Base-by-base conservation (phyloP, 352 stramenopile species). In the Pythium oligandrum region DNA sequence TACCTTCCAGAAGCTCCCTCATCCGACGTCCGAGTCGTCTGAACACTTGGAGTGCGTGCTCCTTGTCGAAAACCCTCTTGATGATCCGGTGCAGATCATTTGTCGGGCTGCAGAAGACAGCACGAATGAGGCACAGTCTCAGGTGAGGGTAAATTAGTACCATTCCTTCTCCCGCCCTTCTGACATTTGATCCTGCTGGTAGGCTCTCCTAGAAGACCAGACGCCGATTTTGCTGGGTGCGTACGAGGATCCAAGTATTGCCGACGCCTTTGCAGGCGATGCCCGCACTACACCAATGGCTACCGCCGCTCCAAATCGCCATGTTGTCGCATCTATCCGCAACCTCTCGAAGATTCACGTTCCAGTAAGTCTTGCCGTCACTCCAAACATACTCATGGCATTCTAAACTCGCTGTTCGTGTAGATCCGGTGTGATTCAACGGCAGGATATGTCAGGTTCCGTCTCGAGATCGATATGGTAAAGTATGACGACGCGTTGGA, bases 191-290 rank as follows among this genome's bases (percentile, higher is more conserved):
- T 50, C 38, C 1, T 34, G 4, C 2, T 43, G 30, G 6, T 55
- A 86, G 68, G 63, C 72, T 34, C 47, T 78, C 9, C 47, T 90
- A 6, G 54, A 86, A 37, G 78, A 90, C 53, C 59, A 60, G 9
- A 75, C 74, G 42, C 78, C 83, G 2, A 84, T 92, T 39, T 62
- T 78, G 6, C 40, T 94, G 35, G 83, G 83, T 7, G 65, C 81
- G 36, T 94, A 91, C 48, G 83, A 94, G 82, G 83, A 94, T 30
- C 83, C 83, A 34, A 92, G 79, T 36, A 75, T 94, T 34, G 81
- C 68, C 8, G 81, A 94, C 50, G 75, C 75, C 32, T 88, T 85
- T 50, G 63, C 68, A 7, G 68, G 69, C 2, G 71, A 76, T 40
- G 11, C 40, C 2, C 33, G 40, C 1, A 36, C 43, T 40, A 57